phyloP scores from a whole-genome alignment of 2,329 filamentous ascomycete species.

The Trichoderma afroharzianum region DNA sequence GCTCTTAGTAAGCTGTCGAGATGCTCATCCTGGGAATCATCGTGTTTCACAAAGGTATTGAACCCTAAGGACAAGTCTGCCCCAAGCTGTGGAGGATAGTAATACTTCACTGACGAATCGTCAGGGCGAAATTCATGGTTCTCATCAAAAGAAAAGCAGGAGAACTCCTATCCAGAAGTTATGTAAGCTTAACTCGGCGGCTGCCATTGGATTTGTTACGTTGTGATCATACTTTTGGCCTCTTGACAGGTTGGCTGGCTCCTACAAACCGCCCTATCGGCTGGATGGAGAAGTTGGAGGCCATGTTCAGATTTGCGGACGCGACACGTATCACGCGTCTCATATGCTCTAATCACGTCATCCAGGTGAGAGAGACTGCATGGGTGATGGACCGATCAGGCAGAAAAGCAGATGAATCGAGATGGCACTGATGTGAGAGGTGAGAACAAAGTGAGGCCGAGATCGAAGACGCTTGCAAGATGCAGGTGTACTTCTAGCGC shows the following conservation, averaged over 20 bases:
- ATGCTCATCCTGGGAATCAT: slow-evolving; percentile 82
- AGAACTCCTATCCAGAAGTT: slow-evolving; percentile 63
- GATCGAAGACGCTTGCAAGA: background rate
- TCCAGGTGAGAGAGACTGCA: background rate
- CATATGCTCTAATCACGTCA: background rate
- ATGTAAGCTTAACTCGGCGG: background rate
- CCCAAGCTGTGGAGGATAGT: slow-evolving; percentile 71
- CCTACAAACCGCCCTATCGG: slow-evolving; percentile 68
- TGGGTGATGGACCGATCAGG: background rate
- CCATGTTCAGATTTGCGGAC: slow-evolving; percentile 22
- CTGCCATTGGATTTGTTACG: background rate
- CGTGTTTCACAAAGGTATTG: slow-evolving; percentile 75
- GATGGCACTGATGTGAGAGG: background rate
- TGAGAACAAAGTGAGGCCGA: background rate
- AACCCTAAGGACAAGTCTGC: slow-evolving; percentile 77
- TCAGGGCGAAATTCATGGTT: slow-evolving; percentile 73
- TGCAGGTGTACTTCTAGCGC: background rate
- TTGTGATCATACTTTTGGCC: slow-evolving; percentile 59
- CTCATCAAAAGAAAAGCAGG: slow-evolving; percentile 90
- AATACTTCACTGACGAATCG: slow-evolving; percentile 79
- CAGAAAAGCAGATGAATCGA: background rate
- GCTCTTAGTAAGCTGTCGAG: slow-evolving; percentile 78
- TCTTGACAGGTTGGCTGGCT: slow-evolving; percentile 65
- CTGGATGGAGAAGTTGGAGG: slow-evolving; percentile 58
- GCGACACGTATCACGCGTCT: background rate